A percentile compares a stretch with the other conserved stretches of the same genome.
These are phyloP conservation scores for Calvatia gigantea DNA, from an alignment of 768 basidiomycete species.

Conservation along the genomic window DNA sequence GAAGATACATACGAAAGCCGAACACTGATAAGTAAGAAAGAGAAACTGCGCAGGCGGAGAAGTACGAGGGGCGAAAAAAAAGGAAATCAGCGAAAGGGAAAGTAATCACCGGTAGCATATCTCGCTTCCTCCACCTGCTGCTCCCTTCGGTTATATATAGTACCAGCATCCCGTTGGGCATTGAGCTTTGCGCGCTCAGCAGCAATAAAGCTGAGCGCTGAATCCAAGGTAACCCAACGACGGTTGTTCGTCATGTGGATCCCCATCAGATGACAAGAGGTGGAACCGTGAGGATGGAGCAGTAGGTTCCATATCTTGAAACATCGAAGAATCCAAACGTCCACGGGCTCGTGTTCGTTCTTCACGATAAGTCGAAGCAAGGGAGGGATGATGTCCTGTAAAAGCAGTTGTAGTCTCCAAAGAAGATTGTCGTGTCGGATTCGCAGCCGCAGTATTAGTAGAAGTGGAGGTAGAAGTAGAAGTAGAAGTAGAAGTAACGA, in stretches of 20 bases:
- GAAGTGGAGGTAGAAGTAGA: background rate
- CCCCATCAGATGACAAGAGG: constrained; percentile 5
- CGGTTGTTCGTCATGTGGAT: constrained; percentile 39
- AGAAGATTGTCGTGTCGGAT: constrained; percentile 1
- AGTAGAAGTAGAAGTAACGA: background rate
- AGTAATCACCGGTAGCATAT: constrained; percentile 12
- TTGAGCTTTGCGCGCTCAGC: constrained; percentile 63
- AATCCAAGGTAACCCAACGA: constrained; percentile 72
- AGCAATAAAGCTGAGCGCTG: constrained; percentile 71
- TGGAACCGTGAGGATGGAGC: background rate
- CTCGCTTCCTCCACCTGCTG: background rate
- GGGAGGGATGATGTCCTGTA: background rate
- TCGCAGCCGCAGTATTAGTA: background rate
- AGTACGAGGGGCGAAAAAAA: background rate
- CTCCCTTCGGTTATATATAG: background rate
- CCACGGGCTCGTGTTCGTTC: background rate
- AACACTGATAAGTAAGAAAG: background rate
- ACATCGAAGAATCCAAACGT: background rate
- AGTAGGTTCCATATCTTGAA: background rate
- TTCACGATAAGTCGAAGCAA: constrained; percentile 2
- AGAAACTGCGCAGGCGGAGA: background rate
- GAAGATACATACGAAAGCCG: constrained; percentile 4
- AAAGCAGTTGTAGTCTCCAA: background rate
- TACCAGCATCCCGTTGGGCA: no score
- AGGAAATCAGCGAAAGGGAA: constrained; percentile 7